A percentile compares a stretch with the other conserved stretches of the same genome.
phyloP scores from a whole-genome alignment of 306 rosid genomes.

The Vicia villosa region DNA sequence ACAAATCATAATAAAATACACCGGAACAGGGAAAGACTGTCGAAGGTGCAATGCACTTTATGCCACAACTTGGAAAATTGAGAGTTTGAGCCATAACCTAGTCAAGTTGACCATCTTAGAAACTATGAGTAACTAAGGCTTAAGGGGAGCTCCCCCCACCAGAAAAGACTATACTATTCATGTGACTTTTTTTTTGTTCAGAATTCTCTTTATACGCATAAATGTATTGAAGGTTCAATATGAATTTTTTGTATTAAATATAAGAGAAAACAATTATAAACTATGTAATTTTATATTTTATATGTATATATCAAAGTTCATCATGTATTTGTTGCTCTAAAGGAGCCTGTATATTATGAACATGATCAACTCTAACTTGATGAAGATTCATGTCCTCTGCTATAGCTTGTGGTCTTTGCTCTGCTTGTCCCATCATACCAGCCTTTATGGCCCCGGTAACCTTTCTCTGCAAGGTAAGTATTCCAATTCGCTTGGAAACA shows the following conservation, averaged over 20 bases:
- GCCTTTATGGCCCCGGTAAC: constrained; percentile 84
- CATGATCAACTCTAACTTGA: constrained; percentile 45
- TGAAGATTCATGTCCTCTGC: constrained; percentile 51
- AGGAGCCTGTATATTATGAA: constrained; percentile 47
- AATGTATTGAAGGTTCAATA: no score
- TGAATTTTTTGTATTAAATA: no score
- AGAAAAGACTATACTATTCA: constrained; percentile 34
- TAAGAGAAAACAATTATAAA: no score
- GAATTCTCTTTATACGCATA: no score
- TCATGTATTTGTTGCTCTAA: constrained; percentile 59
- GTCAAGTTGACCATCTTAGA: constrained; percentile 39
- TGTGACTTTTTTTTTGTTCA: no score
- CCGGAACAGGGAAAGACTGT: constrained; percentile 36
- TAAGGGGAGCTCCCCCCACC: constrained; percentile 35
- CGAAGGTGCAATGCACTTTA: constrained; percentile 43
- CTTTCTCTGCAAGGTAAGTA: constrained; percentile 66
- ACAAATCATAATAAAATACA: constrained; percentile 43
- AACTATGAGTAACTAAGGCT: constrained; percentile 42
- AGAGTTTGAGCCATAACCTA: constrained; percentile 42
- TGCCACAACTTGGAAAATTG: constrained; percentile 44
- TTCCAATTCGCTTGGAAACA: constrained; percentile 77
- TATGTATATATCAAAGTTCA: constrained; percentile 51
- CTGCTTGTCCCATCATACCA: constrained; percentile 63
- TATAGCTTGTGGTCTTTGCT: constrained; percentile 53
- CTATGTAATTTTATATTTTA: no score